Evolutionary conservation across 2,329 filamentous ascomycete species (phyloP), one percentile per base, ranked within the genome.

Genomic region (Phialophora macrospora): DNA sequence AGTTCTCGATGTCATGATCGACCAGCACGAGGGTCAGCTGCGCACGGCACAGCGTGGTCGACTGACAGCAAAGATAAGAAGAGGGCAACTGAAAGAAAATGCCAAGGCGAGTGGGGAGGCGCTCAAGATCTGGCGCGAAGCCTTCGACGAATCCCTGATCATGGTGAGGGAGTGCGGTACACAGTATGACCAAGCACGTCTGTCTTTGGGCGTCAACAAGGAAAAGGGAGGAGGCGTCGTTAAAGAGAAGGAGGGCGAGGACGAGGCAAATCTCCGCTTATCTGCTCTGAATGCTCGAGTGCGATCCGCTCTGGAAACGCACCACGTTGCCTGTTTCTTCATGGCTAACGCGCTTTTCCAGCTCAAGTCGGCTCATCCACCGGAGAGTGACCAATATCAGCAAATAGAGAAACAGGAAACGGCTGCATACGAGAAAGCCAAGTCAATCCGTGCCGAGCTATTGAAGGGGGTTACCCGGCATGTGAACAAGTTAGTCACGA

Each of bases 1-100:
- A 76, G 94, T 98, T 0, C 81, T 99, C 11, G 89, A 92, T 69
- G 88, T 89, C 4, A 97, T 99, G 94, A 89, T 97, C 64, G 92
- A 97, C 62, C 88, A 94, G 73, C 93, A 90, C 51, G 90, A 94
- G 64, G 81, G 81, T 5, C 75, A 79, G 0, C 85, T 94, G 63
- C 85, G 88, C 59, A 78, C 83, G 0, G 88, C 94, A 64, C 89
- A 95, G 73, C 86, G 92, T 60, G 80, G 82, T 1, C 82, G 89
- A 55, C 81, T 96, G 6, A 75, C 85, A 2, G 82, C 82, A 38
- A 87, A 86, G 67, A 80, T 97, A 52, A 85, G 84, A 17, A 83
- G 87, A 62, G 94, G 92, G 0, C 93, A 97, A 71, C 79, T 97
- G 3, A 82, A 90, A 46, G 93, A 94, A 66, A 92, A 93, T 72